Evolutionary conservation across 352 stramenopile genomes (phyloP), one percentile per base, ranked within the genome.

Genomic region (Phytophthora vignae): DNA sequence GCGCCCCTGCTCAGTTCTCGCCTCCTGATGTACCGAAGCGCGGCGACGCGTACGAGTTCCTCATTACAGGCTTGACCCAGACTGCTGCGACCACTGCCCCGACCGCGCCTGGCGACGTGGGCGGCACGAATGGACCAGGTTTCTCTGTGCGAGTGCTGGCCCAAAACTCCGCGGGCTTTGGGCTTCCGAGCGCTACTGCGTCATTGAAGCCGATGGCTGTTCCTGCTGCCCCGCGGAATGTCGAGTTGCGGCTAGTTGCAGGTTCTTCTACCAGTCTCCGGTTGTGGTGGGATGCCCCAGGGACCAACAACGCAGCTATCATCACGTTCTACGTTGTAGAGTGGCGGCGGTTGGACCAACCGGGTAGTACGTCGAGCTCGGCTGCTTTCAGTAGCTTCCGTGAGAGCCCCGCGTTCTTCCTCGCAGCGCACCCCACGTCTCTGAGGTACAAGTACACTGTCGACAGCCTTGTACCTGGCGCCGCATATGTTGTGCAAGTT

Each of bases 261-360:
- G 87, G 81, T 3, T 79, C 69, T 0, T 62, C 77, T 3, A 84
- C 81, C 8, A 91, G 79, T 74, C 70, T 99, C 36, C 85, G 86
- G 0, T 75, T 99, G 6, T 93, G 88, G 55, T 99, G 96, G 95
- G 83, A 90, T 44, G 67, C 79, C 9, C 96, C 97, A n/a, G 44
- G 83, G 15, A 90, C 80, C 0, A 78, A 93, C 73, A 97, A 97
- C 49, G 94, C 93, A 1, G 85, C 91, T 15, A 69, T 78, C 11
- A 67, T 99, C 21, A 91, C 88, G 14, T 65, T 90, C 44, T 99
- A 98, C 67, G 78, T 88, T 0, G 79, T 99, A 12, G 80, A 98
- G 68, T 98, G 95, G 94, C 44, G 71, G 22, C 29, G 69, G 2
- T 64, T 81, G 29, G 83, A 94, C 54, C 48, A 67, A 21, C 52